Conservation (phyloP, 768 basidiomycete genomes). For the Steccherinum ochraceum region DNA sequence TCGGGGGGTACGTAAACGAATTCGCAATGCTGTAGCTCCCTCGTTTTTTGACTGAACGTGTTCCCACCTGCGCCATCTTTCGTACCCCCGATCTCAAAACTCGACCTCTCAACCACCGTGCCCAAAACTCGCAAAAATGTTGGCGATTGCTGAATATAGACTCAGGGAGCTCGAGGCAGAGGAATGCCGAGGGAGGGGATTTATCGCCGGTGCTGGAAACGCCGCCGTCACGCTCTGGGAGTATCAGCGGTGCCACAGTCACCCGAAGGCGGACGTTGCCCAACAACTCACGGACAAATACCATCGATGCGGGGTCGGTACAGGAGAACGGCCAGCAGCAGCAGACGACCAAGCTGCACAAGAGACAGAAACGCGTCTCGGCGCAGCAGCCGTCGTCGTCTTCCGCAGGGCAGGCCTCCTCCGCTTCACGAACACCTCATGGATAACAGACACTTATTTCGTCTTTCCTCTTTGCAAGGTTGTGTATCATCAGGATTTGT, state of each 20-base stretch:
- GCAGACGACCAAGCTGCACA: slow-evolving; percentile 34
- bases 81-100: not conserved
- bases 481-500: not conserved
- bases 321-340: slow-evolving; percentile 33
- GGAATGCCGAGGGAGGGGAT: slow-evolving; percentile 16
- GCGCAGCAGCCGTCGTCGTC: slow-evolving; percentile 22
- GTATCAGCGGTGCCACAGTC: slow-evolving; percentile 32
- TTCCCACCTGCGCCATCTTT: not conserved
- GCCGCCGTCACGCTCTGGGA: slow-evolving; percentile 26
- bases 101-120: no score
- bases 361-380: slow-evolving; percentile 47
- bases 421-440: not conserved
- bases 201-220: slow-evolving; percentile 46
- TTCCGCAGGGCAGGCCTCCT: not conserved
- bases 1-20: slow-evolving; percentile 1
- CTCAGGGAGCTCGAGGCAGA: slow-evolving; percentile 23
- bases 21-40: slow-evolving; percentile 1
- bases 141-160: not conserved
- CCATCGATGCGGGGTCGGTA: slow-evolving; percentile 3
- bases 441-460: not conserved
- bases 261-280: slow-evolving; percentile 65
- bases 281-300: slow-evolving; percentile 19
- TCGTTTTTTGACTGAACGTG: not conserved
- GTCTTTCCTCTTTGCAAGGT: not conserved
- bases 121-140: no score